Conservation (phyloP, 2,329 filamentous ascomycete species). For the Stagonosporopsis vannaccii region DNA sequence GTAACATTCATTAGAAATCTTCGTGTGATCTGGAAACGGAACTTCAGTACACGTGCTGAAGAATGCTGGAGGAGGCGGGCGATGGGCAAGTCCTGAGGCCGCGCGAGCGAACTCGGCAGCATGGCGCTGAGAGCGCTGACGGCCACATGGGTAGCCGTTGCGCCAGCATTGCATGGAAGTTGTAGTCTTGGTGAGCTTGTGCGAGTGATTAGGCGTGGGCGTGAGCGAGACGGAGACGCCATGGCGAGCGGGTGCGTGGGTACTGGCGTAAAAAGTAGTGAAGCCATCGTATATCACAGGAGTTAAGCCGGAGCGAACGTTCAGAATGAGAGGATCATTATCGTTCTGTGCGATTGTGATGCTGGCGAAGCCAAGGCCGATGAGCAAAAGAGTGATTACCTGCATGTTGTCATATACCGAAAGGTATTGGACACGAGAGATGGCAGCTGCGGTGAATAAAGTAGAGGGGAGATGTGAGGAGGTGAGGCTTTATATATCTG, state of each 20-base stretch:
- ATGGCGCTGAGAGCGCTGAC: background rate
- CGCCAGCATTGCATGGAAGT: slow-evolving; percentile 6
- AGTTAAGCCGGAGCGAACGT: slow-evolving; percentile 4
- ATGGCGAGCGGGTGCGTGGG: background rate
- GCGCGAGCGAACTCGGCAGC: background rate
- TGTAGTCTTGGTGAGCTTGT: background rate
- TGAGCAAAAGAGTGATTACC: background rate
- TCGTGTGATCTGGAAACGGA: background rate
- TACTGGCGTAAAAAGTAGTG: background rate
- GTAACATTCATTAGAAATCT: background rate
- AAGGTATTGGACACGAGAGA: background rate
- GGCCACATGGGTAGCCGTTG: slow-evolving; percentile 9
- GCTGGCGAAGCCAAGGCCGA: background rate
- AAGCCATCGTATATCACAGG: slow-evolving; percentile 3
- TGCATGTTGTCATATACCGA: slow-evolving; percentile 9
- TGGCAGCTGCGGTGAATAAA: background rate
- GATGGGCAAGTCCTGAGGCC: background rate
- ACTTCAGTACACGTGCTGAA: background rate
- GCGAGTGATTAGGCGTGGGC: background rate
- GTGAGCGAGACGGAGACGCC: background rate
- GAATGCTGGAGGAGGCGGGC: background rate
- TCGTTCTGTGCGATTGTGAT: slow-evolving; percentile 2
- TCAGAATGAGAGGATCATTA: slow-evolving; percentile 6
- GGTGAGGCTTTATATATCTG: background rate
- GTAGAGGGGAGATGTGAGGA: background rate